A percentile compares a stretch with the other conserved stretches of the same genome.
These are phyloP conservation scores for Salinomyces thailandicus DNA, from an alignment of 2,329 filamentous ascomycete species.

Conservation along the genomic window DNA sequence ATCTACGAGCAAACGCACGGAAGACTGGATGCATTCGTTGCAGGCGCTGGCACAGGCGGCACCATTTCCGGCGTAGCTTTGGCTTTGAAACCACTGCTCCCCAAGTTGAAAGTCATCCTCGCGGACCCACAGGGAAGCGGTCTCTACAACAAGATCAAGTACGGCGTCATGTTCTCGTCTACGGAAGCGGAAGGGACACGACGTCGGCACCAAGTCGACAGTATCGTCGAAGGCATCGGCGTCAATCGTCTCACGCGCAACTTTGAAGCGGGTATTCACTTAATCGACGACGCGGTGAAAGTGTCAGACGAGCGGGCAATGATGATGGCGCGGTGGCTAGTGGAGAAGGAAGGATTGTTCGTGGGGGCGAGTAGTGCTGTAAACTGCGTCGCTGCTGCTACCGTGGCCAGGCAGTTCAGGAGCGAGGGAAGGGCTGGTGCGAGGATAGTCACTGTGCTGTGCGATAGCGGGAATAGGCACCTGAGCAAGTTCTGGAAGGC, in stretches of 20 bases:
- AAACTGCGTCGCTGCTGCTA: slow-evolving; percentile 76
- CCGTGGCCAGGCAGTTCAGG: slow-evolving; percentile 50
- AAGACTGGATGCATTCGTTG: slow-evolving; percentile 73
- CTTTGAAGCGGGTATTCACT: slow-evolving; percentile 73
- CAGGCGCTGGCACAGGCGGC: slow-evolving; percentile 87
- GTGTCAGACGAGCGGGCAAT: slow-evolving; percentile 84
- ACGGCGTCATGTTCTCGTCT: slow-evolving; percentile 88
- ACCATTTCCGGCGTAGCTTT: slow-evolving; percentile 81
- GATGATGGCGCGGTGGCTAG: slow-evolving; percentile 90
- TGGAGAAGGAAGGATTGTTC: slow-evolving; percentile 92
- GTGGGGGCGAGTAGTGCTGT: slow-evolving; percentile 92
- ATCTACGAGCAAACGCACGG: slow-evolving; percentile 71
- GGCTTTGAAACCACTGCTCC: slow-evolving; percentile 66
- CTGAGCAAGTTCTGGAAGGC: slow-evolving; percentile 77
- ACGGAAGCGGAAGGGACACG: slow-evolving; percentile 88
- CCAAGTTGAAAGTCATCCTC: slow-evolving; percentile 59
- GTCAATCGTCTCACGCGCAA: slow-evolving; percentile 92
- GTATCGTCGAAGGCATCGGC: slow-evolving; percentile 89
- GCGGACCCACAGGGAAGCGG: slow-evolving; percentile 93
- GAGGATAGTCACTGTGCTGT: slow-evolving; percentile 69
- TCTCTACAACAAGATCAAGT: slow-evolving; percentile 79
- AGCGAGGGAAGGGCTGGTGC: slow-evolving; percentile 31
- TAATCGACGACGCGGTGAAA: slow-evolving; percentile 82
- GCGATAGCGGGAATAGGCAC: slow-evolving; percentile 65
- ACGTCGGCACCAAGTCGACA: slow-evolving; percentile 83